These are phyloP conservation scores for Solanum lignicaule DNA, from an alignment of 257 asterid genomes.

Conservation along the genomic window DNA sequence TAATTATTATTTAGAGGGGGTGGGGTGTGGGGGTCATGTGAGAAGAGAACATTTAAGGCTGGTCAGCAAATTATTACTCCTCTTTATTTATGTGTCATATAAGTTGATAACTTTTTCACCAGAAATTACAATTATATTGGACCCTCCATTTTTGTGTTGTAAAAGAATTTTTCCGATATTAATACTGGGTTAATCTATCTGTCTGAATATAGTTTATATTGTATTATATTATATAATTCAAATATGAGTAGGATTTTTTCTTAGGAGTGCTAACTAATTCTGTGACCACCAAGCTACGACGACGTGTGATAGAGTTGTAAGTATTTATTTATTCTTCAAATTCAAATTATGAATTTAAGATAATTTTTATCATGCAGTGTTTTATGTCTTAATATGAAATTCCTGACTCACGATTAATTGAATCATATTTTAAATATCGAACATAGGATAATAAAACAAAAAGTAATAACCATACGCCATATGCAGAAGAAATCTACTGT, in stretches of 20 bases:
- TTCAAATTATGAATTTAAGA: too few species aligned
- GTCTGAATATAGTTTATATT: background rate
- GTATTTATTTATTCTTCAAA: too few species aligned
- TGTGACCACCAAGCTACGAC: too few species aligned
- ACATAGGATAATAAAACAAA: background rate
- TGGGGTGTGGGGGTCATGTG: background rate
- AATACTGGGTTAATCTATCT: background rate
- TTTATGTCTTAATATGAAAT: too few species aligned
- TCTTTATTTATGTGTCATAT: background rate
- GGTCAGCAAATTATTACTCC: background rate
- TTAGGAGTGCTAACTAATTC: too few species aligned
- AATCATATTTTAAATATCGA: background rate
- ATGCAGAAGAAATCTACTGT: conserved; percentile 30
- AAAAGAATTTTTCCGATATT: background rate
- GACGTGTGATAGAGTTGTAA: too few species aligned
- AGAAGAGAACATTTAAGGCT: background rate
- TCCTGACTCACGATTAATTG: background rate
- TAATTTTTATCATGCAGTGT: too few species aligned
- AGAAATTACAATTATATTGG: background rate
- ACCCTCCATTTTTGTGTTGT: background rate
- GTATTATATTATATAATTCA: background rate
- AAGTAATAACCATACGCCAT: conserved; percentile 11
- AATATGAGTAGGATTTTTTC: too few species aligned
- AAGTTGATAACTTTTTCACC: background rate
- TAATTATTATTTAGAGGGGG: too few species aligned